These are phyloP conservation scores for Macrolepiota albuminosa DNA, from an alignment of 768 basidiomycete species.

Conservation along the genomic window DNA sequence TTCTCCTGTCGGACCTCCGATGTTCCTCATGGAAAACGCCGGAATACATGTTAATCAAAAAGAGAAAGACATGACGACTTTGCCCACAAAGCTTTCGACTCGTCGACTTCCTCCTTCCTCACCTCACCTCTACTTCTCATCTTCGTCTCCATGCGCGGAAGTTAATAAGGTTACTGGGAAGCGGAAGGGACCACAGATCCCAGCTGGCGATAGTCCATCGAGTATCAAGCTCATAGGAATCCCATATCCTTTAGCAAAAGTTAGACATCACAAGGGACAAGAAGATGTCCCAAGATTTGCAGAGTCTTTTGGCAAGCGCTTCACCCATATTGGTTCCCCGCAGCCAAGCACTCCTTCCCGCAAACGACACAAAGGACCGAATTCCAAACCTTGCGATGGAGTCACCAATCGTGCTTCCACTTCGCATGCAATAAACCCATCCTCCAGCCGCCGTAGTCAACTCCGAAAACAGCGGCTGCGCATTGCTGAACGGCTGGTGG, in stretches of 20 bases:
- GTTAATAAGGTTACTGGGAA: constrained; percentile 8
- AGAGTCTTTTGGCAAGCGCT: neutral
- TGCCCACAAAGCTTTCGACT: neutral
- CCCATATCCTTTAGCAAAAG: neutral
- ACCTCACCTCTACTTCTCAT: neutral
- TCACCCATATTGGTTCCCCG: neutral
- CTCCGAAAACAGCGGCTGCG: constrained; percentile 19
- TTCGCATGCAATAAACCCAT: neutral
- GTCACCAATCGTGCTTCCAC: neutral
- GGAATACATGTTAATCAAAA: neutral
- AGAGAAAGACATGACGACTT: neutral
- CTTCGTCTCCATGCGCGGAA: constrained; percentile 9
- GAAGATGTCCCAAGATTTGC: neutral
- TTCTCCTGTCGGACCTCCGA: constrained; percentile 8
- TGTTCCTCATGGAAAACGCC: neutral
- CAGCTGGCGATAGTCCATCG: neutral
- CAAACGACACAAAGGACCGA: neutral
- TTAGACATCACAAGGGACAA: neutral
- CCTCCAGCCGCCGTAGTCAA: constrained; percentile 9
- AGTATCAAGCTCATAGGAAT: neutral
- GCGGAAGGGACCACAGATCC: neutral
- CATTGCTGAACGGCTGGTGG: constrained; percentile 36
- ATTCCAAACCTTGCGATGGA: no score
- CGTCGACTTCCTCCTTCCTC: constrained; percentile 1
- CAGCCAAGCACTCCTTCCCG: neutral